Base-by-base conservation (phyloP, 2,329 filamentous ascomycete genomes). In the Zasmidium citrigriseum region DNA sequence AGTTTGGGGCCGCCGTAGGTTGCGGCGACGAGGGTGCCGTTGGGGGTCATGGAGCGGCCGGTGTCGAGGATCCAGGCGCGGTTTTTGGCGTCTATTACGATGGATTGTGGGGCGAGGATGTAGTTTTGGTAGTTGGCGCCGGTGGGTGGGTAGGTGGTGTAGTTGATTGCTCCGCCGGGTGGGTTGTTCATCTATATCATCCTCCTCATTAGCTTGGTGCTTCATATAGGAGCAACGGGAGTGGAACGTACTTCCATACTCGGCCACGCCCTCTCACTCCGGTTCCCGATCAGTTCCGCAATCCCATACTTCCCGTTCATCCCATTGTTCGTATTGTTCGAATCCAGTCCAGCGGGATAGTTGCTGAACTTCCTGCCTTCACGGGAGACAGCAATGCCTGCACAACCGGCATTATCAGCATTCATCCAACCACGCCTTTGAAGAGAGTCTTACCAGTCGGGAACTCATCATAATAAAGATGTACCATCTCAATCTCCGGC, bases 41-140 rank as follows among this genome's bases (percentile, higher is more conserved):
- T 74, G 0, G 67, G 63, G 3, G 73, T 73, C n/a, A 73, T 66
- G 1, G 75, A 76, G 21, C 81, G 75, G 9, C 81, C 81, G 2
- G 80, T 83, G 61, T 84, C 82, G 7, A 83, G 75, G 52, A 83
- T 78, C 81, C 80, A 83, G 20, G 83, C 74, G 5, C 79, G 75
- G 66, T 83, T 79, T 2, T 70, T 66, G 0, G 80, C 63, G 60
- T 84, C 81, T 18, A 83, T 74, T 11, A 83, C 80, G 1, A 83
- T 79, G 41, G 75, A 79, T 65, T 83, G 81, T 0, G 82, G 79
- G 48, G 79, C 78, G 55, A 83, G 80, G 11, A 83, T 70, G 65
- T 82, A 77, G 62, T 79, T 66, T n/a, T 74, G 70, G 57, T 81
- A 77, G 62, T 81, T 80, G 27, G 75, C 79, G 27, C 75, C 76